A percentile compares a stretch with the other conserved stretches of the same genome.
phyloP scores from a whole-genome alignment of 2,329 filamentous ascomycete species.

The Neopestalotiopsis clavispora region DNA sequence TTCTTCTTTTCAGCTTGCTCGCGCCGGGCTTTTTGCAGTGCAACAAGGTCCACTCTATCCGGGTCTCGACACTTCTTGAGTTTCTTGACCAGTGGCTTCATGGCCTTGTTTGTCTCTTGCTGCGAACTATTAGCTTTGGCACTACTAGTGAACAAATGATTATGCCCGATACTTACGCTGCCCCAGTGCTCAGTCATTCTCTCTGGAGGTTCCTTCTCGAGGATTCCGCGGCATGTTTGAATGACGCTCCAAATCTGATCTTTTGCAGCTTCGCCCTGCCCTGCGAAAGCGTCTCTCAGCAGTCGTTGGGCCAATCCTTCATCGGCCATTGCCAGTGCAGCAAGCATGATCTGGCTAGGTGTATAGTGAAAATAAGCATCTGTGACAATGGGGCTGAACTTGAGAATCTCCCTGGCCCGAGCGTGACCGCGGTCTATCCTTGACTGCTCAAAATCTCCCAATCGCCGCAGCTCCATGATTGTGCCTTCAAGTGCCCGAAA shows the following conservation, averaged over 20 bases:
- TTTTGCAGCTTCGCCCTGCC: constrained; percentile 29
- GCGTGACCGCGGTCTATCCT: constrained; percentile 68
- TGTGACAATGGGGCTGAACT: constrained; percentile 81
- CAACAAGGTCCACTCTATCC: constrained; percentile 73
- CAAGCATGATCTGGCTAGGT: constrained; percentile 91
- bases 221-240: constrained; percentile 56
- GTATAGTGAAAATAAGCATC: constrained; percentile 98
- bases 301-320: constrained; percentile 59
- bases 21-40: constrained; percentile 67
- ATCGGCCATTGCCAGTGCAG: constrained; percentile 79
- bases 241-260: constrained; percentile 57
- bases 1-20: constrained; percentile 48
- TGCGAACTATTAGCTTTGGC: constrained; percentile 27
- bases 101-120: constrained; percentile 52
- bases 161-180: constrained; percentile 39
- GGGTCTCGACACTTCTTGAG: constrained; percentile 77
- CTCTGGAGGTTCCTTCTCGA: constrained; percentile 62
- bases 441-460: constrained; percentile 63
- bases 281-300: constrained; percentile 45
- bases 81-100: constrained; percentile 68
- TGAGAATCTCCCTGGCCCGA: constrained; percentile 75
- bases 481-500: constrained; percentile 87
- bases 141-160: neutral
- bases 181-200: constrained; percentile 50
- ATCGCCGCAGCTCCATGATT: constrained; percentile 78